These are phyloP conservation scores for Penicillium simplicissimum DNA, from an alignment of 495 filamentous ascomycete species.

Conservation along the genomic window DNA sequence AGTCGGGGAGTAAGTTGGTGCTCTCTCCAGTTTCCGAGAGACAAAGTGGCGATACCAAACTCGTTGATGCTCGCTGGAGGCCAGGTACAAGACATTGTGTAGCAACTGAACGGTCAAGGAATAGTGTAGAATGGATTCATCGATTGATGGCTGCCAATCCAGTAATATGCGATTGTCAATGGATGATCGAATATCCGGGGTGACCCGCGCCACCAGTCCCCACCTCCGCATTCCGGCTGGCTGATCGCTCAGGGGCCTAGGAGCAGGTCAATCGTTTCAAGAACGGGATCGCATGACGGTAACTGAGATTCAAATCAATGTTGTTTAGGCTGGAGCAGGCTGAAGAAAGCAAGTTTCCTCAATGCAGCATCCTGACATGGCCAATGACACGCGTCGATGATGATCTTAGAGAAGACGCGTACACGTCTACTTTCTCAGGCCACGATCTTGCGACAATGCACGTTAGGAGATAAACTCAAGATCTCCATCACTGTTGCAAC, in stretches of 20 bases:
- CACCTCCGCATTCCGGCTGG: constrained; percentile 15
- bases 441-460: too few relatives aligned
- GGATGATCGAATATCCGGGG: constrained; percentile 23
- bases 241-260: background rate
- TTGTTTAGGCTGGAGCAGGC: background rate
- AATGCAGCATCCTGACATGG: background rate
- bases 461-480: too few relatives aligned
- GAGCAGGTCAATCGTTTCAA: background rate
- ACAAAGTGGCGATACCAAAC: constrained; percentile 35
- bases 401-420: background rate
- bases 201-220: background rate
- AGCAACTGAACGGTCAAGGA: background rate
- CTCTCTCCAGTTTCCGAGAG: constrained; percentile 33
- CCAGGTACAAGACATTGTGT: constrained; percentile 20
- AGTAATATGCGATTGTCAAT: constrained; percentile 4
- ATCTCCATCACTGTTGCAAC: too few relatives aligned
- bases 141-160: background rate
- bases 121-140: background rate
- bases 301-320: background rate
- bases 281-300: background rate
- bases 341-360: background rate
- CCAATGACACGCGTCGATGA: background rate
- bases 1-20: constrained; percentile 32
- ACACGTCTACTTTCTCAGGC: too few relatives aligned
- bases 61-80: constrained; percentile 19